phyloP scores from a whole-genome alignment of 2,329 filamentous ascomycete species.

The Calonectria pseudoturangicola region DNA sequence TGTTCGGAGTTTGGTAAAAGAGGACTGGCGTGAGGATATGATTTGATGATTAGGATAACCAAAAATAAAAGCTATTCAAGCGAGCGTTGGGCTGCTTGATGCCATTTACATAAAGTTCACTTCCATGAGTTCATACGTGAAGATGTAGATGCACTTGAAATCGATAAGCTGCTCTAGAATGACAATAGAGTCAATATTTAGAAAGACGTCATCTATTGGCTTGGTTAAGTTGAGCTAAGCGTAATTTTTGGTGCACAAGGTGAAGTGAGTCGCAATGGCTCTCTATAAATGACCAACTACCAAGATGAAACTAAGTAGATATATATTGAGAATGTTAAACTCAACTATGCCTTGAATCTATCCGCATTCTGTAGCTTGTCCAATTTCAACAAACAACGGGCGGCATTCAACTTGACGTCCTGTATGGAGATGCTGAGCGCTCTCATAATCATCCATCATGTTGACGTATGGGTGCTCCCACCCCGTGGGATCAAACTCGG shows the following conservation, averaged over 20 bases:
- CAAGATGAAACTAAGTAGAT: no score
- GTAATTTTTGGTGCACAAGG: no score
- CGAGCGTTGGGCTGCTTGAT: background rate
- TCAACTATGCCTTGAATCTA: no score
- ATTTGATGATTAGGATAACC: conserved; percentile 15
- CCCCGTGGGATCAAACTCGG: conserved; percentile 6
- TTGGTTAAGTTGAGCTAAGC: no score
- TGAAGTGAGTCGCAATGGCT: no score
- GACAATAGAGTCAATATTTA: background rate
- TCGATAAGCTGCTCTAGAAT: background rate
- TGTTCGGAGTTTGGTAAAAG: conserved; percentile 15
- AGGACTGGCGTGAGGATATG: conserved; percentile 10
- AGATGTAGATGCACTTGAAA: background rate
- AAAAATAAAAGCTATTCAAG: background rate
- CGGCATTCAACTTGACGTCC: conserved; percentile 3
- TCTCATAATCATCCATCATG: background rate
- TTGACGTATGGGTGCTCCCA: background rate
- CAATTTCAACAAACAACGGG: conserved; percentile 15
- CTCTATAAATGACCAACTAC: no score
- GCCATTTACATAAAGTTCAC: background rate
- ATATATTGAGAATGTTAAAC: no score
- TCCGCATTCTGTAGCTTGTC: background rate
- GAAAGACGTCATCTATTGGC: no score
- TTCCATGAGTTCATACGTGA: background rate
- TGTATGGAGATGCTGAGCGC: background rate